Conservation (phyloP, 257 asterid species). For the Nicotiana sylvestris region DNA sequence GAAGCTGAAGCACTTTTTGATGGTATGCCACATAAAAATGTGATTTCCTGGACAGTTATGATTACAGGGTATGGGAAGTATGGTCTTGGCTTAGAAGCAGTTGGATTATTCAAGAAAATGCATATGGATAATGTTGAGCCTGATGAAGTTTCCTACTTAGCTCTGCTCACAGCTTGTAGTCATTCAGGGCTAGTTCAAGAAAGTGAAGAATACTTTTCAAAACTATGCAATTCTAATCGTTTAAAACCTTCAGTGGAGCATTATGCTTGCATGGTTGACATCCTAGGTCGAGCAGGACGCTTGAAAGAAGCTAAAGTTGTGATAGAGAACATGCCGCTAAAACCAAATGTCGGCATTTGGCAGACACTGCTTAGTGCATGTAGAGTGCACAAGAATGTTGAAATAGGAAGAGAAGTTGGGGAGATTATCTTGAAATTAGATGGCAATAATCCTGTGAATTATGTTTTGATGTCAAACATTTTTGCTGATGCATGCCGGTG, state of each 20-base stretch:
- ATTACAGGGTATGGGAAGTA: constrained; percentile 53
- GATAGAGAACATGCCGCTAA: constrained; percentile 52
- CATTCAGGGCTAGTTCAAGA: constrained; percentile 62
- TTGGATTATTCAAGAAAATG: constrained; percentile 48
- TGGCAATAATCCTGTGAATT: constrained; percentile 46
- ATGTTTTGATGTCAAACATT: constrained; percentile 51
- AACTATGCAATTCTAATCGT: constrained; percentile 29
- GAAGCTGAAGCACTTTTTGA: constrained; percentile 43
- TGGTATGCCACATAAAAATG: constrained; percentile 37
- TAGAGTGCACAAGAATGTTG: constrained; percentile 39
- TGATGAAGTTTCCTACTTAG: constrained; percentile 52
- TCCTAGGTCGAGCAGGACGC: constrained; percentile 56
- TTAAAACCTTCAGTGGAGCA: constrained; percentile 56
- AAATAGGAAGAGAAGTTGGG: constrained; percentile 50
- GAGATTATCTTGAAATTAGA: constrained; percentile 42
- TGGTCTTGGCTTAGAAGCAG: constrained; percentile 53
- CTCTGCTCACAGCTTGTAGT: constrained; percentile 60
- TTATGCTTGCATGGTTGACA: constrained; percentile 62
- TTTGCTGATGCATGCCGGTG: constrained; percentile 44
- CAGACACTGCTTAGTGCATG: constrained; percentile 61
- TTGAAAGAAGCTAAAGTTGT: constrained; percentile 47
- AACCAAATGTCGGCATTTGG: constrained; percentile 49
- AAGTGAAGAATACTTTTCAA: constrained; percentile 42
- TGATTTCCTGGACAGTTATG: constrained; percentile 53
- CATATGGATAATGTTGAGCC: constrained; percentile 36